These are phyloP conservation scores for Dichotomocladium elegans DNA, from an alignment of 371 early-diverging fungal genomes.

Conservation along the genomic window DNA sequence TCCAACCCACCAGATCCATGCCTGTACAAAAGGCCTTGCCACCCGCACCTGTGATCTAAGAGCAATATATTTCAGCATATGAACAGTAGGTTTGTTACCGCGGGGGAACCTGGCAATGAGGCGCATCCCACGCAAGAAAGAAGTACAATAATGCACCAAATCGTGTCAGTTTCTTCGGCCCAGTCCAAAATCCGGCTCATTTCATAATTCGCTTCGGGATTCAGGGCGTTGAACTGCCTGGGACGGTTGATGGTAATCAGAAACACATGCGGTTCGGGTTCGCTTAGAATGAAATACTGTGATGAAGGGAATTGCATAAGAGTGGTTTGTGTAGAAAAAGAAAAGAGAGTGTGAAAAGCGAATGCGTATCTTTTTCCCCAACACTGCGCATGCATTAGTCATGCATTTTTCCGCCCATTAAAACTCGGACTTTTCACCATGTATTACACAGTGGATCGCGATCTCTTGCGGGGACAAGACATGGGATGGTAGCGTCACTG, in stretches of 20 bases:
- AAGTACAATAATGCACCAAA: slow-evolving; percentile 47
- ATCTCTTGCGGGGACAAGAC: too few relatives aligned
- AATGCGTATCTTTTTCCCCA: too few relatives aligned
- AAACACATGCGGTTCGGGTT: slow-evolving; percentile 36
- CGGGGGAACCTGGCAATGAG: too few relatives aligned
- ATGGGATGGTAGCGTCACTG: too few relatives aligned
- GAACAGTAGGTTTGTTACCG: too few relatives aligned
- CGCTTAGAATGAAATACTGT: slow-evolving; percentile 23
- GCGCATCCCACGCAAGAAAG: too few relatives aligned
- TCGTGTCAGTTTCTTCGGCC: slow-evolving; percentile 37
- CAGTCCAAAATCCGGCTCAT: slow-evolving; percentile 34
- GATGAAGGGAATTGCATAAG: slow-evolving; percentile 28
- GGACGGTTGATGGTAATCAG: slow-evolving; percentile 46
- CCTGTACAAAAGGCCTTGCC: slow-evolving; percentile 47
- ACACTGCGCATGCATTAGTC: too few relatives aligned
- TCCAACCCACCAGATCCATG: slow-evolving; percentile 42
- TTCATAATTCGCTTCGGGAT: slow-evolving; percentile 41
- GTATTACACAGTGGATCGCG: too few relatives aligned
- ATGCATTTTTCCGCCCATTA: too few relatives aligned
- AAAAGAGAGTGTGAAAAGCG: background rate
- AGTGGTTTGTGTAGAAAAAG: background rate
- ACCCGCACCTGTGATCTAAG: slow-evolving; percentile 46
- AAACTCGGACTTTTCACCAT: too few relatives aligned
- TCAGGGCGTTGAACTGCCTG: slow-evolving; percentile 38
- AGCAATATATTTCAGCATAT: too few relatives aligned